Evolutionary conservation across 305 asterid species (phyloP), one percentile per base, ranked within the genome.

Genomic region (Lippia alba): DNA sequence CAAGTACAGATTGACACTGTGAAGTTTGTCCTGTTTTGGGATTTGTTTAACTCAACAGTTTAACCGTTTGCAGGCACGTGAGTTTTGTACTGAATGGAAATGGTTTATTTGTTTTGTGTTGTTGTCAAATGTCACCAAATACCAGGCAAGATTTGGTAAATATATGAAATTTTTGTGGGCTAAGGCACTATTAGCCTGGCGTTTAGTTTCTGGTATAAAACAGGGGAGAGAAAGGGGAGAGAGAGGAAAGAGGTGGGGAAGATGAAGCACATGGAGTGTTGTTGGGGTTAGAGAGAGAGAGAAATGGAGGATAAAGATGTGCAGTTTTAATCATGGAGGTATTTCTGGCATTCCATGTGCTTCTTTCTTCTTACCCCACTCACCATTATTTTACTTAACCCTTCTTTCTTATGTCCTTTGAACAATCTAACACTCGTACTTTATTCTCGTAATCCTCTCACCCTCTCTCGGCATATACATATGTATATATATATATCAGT

Each of bases 301-400:
- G 79, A 78, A 74, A 75, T 59, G 64, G 75, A 60, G 62, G 87
- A 85, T 80, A 85, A 85, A 79, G 94, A 85, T 70, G 69, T 76
- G 83, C 78, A 72, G 79, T 84, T 80, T 33, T 85, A 91, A 91
- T 91, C 84, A 91, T 89, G 88, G 89, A 81, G 82, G 36, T 84
- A 73, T 81, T 65, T 85, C 96, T 89, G 94, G 87, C 96, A 87
- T 83, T 89, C 89, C 97, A 91, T 87, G 97, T 91, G 96, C 95
- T 41, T 81, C 90, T 75, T 67, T 84, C 72, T 67, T 64, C 80
- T 75, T 76, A 24, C 61, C 91, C 91, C 87, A 81, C 91, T 71
- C 72, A 83, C 66, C 76, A 78, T 81, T 83, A 76, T 87, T 80
- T 75, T 72, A 70, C 77, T n/a, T 15, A 72, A 73, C 59, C 69